Base-by-base conservation (phyloP, 768 basidiomycete species). In the Suillus placidus region DNA sequence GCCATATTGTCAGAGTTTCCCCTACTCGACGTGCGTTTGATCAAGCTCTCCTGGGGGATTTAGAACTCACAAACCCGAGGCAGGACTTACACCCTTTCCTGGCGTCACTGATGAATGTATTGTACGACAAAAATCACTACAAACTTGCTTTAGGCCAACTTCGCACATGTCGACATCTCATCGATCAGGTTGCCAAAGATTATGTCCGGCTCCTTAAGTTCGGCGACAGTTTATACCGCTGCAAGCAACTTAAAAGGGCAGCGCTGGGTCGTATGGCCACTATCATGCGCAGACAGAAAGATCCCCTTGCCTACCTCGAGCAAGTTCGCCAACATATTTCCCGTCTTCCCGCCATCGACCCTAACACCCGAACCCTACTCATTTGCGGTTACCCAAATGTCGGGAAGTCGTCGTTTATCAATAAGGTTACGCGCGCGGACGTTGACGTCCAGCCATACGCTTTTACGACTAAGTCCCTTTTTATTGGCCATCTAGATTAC, bases 41-140 rank as follows among this genome's bases (percentile, higher is more conserved):
- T 49, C 47, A 14, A 7, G 20, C 43, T 47, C 49, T 34, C 57
- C n/a, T 58, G 49, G 16, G 42, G 47, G 20, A 40, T 49, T 60
- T 67, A 66, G 47, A 63, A 68, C 12, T 62, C 26, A 45, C 63
- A 42, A 47, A 61, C 64, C 49, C 49, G n/a, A 55, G 43, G 4
- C 72, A 88, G 84, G 97, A 99, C 75, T 84, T 99, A 12, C 97
- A 99, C 77, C 97, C 97, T 2, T 99, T 99, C 83, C 83, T 99
- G 20, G 86, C 94, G 2, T 96, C 95, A 2, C 84, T 99, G 20
- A 89, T 99, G 86, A 99, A 99, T 79, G 97, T 99, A 18, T 86
- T 99, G 49, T 99, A 99, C 79, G 97, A 99, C 85, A 99, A 99
- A 82, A 98, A 98, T 76, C 97, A 99, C 76, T 98, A 98, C 87